Conservation (phyloP, 768 basidiomycete genomes). For the Mycena maculata region DNA sequence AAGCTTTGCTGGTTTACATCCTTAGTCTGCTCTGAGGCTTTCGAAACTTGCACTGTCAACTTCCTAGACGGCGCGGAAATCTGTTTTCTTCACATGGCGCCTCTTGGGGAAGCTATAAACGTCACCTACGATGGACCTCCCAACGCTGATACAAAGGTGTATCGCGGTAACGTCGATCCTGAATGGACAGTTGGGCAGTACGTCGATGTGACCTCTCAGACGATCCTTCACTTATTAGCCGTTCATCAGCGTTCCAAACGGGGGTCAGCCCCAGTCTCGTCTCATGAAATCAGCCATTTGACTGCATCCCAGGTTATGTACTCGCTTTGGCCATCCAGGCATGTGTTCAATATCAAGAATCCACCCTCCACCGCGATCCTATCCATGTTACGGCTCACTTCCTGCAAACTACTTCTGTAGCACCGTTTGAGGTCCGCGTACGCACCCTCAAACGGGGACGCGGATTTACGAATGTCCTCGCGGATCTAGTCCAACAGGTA, state of each 20-base stretch:
- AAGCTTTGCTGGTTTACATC: no score
- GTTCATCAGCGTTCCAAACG: constrained; percentile 60
- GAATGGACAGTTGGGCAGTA: constrained; percentile 61
- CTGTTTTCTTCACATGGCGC: constrained; percentile 47
- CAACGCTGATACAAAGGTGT: constrained; percentile 37
- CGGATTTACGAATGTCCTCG: constrained; percentile 67
- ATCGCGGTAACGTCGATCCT: constrained; percentile 55
- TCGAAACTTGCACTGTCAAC: background rate
- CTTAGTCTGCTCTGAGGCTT: background rate
- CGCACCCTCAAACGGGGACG: constrained; percentile 61
- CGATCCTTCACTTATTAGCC: background rate
- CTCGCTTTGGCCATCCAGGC: constrained; percentile 67
- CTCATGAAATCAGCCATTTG: constrained; percentile 9
- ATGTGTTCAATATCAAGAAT: constrained; percentile 61
- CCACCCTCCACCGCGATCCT: constrained; percentile 63
- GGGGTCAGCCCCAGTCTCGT: constrained; percentile 49
- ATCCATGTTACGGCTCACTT: constrained; percentile 73
- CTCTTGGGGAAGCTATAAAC: constrained; percentile 50
- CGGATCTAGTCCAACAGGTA: constrained; percentile 71
- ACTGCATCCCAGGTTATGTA: constrained; percentile 60
- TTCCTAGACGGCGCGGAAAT: no score
- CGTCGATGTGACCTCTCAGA: constrained; percentile 36
- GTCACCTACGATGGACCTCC: constrained; percentile 30
- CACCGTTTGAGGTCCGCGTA: constrained; percentile 60
- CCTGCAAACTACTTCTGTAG: constrained; percentile 55